phyloP scores from a whole-genome alignment of 306 rosid species.

The Lotus japonicus region DNA sequence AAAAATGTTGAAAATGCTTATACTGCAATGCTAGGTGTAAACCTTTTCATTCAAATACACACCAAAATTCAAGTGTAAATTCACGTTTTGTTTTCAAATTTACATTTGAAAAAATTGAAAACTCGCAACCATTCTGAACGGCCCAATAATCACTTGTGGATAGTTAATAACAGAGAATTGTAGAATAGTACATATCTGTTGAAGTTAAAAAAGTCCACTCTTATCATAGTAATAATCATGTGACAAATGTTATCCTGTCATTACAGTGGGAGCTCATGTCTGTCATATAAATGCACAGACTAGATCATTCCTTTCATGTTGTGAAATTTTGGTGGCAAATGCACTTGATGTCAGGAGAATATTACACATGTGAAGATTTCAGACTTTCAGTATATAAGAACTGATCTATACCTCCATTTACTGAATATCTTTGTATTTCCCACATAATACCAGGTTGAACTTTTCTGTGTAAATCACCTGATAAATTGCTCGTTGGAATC shows the following conservation, averaged over 20 bases:
- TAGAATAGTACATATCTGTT: too few species aligned
- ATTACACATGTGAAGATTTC: neutral
- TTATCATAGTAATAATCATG: neutral
- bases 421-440: conserved; percentile 18
- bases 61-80: neutral
- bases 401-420: conserved; percentile 11
- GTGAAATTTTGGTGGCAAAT: conserved; percentile 11
- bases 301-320: neutral
- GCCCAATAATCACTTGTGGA: too few species aligned
- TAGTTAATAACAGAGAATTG: too few species aligned
- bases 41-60: neutral
- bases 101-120: too few species aligned
- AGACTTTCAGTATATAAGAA: neutral
- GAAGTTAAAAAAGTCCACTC: conserved; percentile 3
- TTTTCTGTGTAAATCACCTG: conserved; percentile 94
- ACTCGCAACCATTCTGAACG: too few species aligned
- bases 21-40: neutral
- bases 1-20: neutral
- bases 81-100: too few species aligned
- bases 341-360: neutral
- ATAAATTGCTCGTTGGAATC: conserved; percentile 97
- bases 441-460: conserved; percentile 64
- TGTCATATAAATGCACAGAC: too few species aligned
- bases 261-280: too few species aligned
- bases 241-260: neutral